Evolutionary conservation across 2,329 filamentous ascomycete genomes (phyloP), one percentile per base, ranked within the genome.

Genomic region (Colletotrichum noveboracense): DNA sequence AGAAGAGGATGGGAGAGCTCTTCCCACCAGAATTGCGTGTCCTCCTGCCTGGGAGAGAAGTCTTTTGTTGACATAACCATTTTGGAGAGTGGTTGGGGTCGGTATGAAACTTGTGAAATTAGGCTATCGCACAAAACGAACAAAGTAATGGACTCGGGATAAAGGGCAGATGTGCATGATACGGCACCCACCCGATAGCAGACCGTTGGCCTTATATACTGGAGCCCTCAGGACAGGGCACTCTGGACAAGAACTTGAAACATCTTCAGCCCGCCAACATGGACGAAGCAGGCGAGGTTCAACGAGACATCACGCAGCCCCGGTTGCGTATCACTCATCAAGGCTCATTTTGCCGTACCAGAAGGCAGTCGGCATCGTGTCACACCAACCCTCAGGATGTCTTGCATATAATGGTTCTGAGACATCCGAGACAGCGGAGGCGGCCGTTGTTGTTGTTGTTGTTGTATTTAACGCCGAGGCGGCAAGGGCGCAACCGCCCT

Each of bases 1-100:
- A 71, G 61, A 16, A 75, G 68, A 43, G 72, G 16, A 24, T 71
- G 72, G 10, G 68, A 67, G 18, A 75, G 24, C 16, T 72, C 72
- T 6, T 62, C 38, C 36, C 55, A 43, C 72, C 68, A 75, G 62
- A 75, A 75, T 24, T 18, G 26, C 4, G 18, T 26, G 28, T 72
- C 61, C 0, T 72, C 68, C 14, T 67, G 52, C 7, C 30, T 52
- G 12, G 28, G 62, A n/a, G n/a, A 16, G 30, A 30, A 55, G 24
- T 55, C 68, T 7, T 32, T 30, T 5, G 62, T 72, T 62, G 68
- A 55, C 9, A 38, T 56, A 21, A 75, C 72, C 68, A 75, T 75
- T 32, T 14, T 67, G 38, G 43, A 48, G 43, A 30, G 10, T 13
- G 32, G 6, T 6, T 9, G 14, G 7, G 28, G 14, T 58, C 18